These are phyloP conservation scores for Arctostaphylos glauca DNA, from an alignment of 148 eudicot species.

Conservation along the genomic window DNA sequence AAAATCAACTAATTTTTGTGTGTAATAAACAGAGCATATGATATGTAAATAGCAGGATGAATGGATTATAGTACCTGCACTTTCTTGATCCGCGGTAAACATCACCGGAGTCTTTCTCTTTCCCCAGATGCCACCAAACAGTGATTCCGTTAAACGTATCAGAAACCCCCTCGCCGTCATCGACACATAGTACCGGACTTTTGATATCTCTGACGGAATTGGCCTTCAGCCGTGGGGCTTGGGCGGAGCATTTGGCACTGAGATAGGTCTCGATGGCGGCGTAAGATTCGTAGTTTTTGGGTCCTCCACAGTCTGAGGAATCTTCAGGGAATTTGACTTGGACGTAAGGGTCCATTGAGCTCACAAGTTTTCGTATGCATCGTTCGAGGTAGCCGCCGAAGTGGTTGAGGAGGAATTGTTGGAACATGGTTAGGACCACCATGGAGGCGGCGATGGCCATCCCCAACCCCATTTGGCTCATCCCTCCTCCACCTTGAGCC, in stretches of 20 bases:
- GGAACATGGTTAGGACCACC: not conserved
- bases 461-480: not conserved
- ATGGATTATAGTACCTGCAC: not conserved
- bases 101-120: conserved; percentile 17
- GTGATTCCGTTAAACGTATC: conserved; percentile 44
- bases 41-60: too few relatives aligned
- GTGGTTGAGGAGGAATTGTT: not conserved
- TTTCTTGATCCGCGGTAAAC: not conserved
- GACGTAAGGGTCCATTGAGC: conserved; percentile 30
- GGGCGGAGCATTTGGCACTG: conserved; percentile 20
- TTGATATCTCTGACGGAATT: conserved; percentile 21
- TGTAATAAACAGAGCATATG: too few relatives aligned
- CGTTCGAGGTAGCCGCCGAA: not conserved
- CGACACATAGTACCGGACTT: conserved; percentile 34
- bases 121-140: conserved; percentile 40
- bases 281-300: conserved; percentile 35
- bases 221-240: conserved; percentile 46
- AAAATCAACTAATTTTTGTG: too few relatives aligned
- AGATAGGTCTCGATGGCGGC: conserved; percentile 41
- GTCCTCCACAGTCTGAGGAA: conserved; percentile 11
- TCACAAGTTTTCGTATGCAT: not conserved
- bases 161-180: conserved; percentile 40
- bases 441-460: not conserved
- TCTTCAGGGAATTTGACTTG: conserved; percentile 37
- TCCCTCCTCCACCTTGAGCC: not conserved